These are phyloP conservation scores for Chrysosphaeria jannelii DNA, from an alignment of 2,329 filamentous ascomycete species.

Conservation along the genomic window DNA sequence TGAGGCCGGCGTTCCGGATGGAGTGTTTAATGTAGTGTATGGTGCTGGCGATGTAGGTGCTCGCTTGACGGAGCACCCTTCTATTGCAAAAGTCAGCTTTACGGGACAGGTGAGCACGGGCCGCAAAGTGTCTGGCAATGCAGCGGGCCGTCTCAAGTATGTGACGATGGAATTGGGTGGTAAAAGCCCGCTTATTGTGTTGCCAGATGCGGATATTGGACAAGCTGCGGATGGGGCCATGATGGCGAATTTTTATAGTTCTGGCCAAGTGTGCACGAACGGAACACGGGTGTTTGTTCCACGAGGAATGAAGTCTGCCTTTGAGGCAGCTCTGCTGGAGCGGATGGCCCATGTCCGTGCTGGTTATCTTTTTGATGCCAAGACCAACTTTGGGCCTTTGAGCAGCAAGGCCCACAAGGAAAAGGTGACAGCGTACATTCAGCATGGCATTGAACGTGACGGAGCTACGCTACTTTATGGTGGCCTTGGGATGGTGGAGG, in stretches of 20 bases:
- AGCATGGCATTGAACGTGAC: conserved; percentile 42
- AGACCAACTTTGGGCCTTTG: conserved; percentile 61
- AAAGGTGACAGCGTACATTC: conserved; percentile 53
- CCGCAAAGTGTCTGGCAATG: conserved; percentile 28
- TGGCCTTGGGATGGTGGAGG: conserved; percentile 20
- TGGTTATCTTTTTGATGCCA: conserved; percentile 38
- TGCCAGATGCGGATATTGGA: conserved; percentile 51
- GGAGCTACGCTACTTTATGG: conserved; percentile 45
- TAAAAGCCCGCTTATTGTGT: conserved; percentile 34
- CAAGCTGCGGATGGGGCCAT: conserved; percentile 69
- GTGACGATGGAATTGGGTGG: conserved; percentile 43
- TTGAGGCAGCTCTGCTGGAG: conserved; percentile 18
- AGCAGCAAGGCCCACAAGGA: conserved; percentile 44
- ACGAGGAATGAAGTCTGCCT: conserved; percentile 22
- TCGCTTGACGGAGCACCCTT: conserved; percentile 4
- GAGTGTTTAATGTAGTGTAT: conserved; percentile 13
- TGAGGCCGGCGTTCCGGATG: conserved; percentile 14
- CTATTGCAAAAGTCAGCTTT: conserved; percentile 35
- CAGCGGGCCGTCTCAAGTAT: conserved; percentile 30
- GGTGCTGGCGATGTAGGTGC: conserved; percentile 10
- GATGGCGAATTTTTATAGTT: conserved; percentile 84
- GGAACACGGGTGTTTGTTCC: conserved; percentile 71
- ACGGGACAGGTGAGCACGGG: conserved; percentile 39
- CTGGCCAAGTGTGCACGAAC: conserved; percentile 79
- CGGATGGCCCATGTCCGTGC: conserved; percentile 41